phyloP scores from a whole-genome alignment of 139 green algal species.

The Volvox africanus region DNA sequence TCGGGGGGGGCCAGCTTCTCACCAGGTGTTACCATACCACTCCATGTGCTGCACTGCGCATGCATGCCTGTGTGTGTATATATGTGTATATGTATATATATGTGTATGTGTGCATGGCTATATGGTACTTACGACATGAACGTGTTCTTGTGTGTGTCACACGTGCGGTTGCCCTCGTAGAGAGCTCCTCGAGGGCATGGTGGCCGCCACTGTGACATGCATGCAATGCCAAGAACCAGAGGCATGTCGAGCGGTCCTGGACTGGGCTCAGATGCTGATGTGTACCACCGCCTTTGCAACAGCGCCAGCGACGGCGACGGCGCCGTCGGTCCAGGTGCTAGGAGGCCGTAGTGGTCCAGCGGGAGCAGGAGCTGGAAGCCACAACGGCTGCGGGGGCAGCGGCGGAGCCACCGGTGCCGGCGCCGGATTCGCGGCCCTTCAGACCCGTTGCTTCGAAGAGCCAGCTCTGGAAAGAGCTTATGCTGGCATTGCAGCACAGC shows the following conservation, averaged over 20 bases:
- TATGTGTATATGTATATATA: too few species aligned
- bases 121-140: too few species aligned
- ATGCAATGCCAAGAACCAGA: conserved; percentile 25
- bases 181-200: conserved; percentile 27
- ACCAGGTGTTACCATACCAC: too few species aligned
- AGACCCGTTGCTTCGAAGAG: neutral
- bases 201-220: neutral
- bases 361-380: neutral
- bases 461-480: neutral
- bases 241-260: neutral
- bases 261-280: conserved; percentile 27
- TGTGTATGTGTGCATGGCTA: too few species aligned
- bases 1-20: too few species aligned
- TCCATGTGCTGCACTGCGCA: too few species aligned
- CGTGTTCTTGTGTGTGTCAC: neutral
- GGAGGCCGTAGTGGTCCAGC: too few species aligned
- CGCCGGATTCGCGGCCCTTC: neutral
- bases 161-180: neutral
- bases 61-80: too few species aligned
- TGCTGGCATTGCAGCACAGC: neutral
- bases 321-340: neutral
- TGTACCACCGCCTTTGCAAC: neutral
- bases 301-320: neutral
- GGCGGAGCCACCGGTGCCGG: neutral
- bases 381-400: neutral